Evolutionary conservation across 179 eudicot genomes (phyloP), one percentile per base, ranked within the genome.

Genomic region (Camellia oleifera): DNA sequence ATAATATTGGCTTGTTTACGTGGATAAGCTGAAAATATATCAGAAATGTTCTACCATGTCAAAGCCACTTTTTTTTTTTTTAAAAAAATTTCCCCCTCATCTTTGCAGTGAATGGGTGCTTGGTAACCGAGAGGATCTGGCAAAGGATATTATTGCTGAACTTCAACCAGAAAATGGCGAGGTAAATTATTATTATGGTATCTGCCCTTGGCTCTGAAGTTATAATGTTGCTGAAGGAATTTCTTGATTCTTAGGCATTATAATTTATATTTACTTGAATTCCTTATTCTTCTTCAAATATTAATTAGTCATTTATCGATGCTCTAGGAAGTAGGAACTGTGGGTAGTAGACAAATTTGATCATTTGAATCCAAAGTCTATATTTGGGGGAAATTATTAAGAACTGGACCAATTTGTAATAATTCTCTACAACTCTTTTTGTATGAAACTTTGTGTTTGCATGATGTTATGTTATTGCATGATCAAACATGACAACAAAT

Each of bases 81-180:
- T 76, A 0, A 32, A 32, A 32, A 32, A 32, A 32, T 32, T 32
- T 32, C 2, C 40, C 40, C 40, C 40, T 32, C 71, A 32, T 66
- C 52, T 69, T 79, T 89, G 90, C 89, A 96, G 99, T 82, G 97
- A 96, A 84, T 96, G 98, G 99, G 99, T 94, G 79, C 89, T 94
- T 45, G 99, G 99, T 78, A 94, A 92, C 86, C 94, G 98, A 48
- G 99, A 96, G 81, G 99, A 96, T 86, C 83, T 96, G 88, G 98
- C 88, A 62, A 96, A 96, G 83, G 93, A 94, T 86, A 88, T 96
- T 71, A 84, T 96, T 75, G 88, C 94, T 60, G 98, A 96, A 81
- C 81, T 95, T 81, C 85, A 85, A 72, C 88, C 93, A 32, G 97
- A 96, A 85, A 85, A 83, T 81, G 92, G 91, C 44, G 99, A 96